These are phyloP conservation scores for Zalerion maritima DNA, from an alignment of 495 filamentous ascomycete species.

Conservation along the genomic window DNA sequence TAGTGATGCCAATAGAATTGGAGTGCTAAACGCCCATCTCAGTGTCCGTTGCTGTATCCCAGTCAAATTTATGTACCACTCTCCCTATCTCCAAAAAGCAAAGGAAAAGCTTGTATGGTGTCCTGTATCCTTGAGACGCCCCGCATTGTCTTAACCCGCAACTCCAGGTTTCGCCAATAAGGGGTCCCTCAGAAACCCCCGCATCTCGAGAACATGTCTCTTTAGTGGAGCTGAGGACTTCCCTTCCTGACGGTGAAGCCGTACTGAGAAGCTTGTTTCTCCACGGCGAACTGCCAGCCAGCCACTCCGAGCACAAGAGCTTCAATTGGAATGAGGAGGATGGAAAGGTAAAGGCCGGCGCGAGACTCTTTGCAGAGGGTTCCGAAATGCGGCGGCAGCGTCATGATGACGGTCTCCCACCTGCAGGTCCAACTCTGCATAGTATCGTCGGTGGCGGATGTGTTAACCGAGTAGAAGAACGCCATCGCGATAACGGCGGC, in stretches of 20 bases:
- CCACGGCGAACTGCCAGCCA: conserved; percentile 22
- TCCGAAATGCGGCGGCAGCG: conserved; percentile 28
- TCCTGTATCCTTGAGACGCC: too few species aligned
- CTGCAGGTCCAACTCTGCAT: conserved; percentile 41
- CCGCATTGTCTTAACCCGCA: too few species aligned
- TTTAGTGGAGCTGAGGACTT: too few species aligned
- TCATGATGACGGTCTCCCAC: conserved; percentile 32
- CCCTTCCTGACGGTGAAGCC: conserved; percentile 11
- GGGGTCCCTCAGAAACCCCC: too few species aligned
- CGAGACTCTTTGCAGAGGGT: conserved; percentile 35
- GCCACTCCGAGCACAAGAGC: conserved; percentile 23
- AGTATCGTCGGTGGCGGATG: conserved; percentile 28
- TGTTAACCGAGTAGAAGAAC: conserved; percentile 40
- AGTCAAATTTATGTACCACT: too few species aligned
- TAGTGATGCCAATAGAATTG: too few species aligned
- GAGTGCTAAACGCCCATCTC: too few species aligned
- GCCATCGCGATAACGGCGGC: conserved; percentile 33
- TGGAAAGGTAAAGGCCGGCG: conserved; percentile 32
- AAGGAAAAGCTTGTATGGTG: too few species aligned
- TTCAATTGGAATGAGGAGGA: conserved; percentile 38
- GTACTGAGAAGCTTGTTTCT: conserved; percentile 15
- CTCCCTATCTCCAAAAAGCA: too few species aligned
- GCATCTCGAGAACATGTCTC: too few species aligned
- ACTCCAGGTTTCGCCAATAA: too few species aligned
- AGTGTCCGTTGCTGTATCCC: too few species aligned